phyloP scores from a whole-genome alignment of 2,329 filamentous ascomycete genomes.

The Hypocreales sp. region DNA sequence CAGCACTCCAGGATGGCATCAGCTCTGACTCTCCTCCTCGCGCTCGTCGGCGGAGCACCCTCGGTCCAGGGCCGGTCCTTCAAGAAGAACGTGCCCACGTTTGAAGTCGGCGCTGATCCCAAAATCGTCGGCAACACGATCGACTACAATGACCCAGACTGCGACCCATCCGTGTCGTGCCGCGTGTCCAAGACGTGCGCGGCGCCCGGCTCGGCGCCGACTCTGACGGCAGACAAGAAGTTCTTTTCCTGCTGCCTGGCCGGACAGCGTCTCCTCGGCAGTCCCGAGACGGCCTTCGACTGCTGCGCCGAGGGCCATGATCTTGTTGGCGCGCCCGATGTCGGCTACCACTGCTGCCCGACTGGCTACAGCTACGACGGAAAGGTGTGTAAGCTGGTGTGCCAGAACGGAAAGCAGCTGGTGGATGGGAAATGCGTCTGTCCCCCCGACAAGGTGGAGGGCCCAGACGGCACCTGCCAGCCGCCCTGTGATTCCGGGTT shows the following conservation, averaged over 20 bases:
- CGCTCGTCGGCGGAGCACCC: too few relatives aligned
- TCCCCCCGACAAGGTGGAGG: conserved; percentile 3
- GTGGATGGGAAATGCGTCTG: conserved; percentile 6
- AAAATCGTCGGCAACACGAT: conserved; percentile 4
- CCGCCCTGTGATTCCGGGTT: conserved; percentile 1
- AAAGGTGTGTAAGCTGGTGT: conserved; percentile 4
- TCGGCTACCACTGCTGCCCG: conserved; percentile 7
- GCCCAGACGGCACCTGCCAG: conserved; percentile 3
- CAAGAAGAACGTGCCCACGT: conserved; percentile 4
- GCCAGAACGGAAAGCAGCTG: conserved; percentile 5
- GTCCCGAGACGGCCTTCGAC: conserved; percentile 6
- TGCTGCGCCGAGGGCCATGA: conserved; percentile 8
- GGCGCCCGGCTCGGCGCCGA: conserved; percentile 1
- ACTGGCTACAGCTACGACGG: conserved; percentile 5
- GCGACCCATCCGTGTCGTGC: conserved; percentile 3
- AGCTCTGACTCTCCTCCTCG: too few relatives aligned
- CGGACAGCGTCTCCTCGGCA: conserved; percentile 4
- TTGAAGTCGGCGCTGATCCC: conserved; percentile 3
- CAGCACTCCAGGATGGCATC: too few relatives aligned
- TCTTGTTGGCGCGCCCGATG: conserved; percentile 2
- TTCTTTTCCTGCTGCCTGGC: conserved; percentile 4
- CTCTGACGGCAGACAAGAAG: conserved; percentile 5
- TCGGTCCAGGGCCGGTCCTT: neutral
- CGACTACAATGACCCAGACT: conserved; percentile 5
- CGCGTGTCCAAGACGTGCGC: conserved; percentile 1